Evolutionary conservation across 768 basidiomycete species (phyloP).

Genomic region (Leccinum incarnatum): DNA sequence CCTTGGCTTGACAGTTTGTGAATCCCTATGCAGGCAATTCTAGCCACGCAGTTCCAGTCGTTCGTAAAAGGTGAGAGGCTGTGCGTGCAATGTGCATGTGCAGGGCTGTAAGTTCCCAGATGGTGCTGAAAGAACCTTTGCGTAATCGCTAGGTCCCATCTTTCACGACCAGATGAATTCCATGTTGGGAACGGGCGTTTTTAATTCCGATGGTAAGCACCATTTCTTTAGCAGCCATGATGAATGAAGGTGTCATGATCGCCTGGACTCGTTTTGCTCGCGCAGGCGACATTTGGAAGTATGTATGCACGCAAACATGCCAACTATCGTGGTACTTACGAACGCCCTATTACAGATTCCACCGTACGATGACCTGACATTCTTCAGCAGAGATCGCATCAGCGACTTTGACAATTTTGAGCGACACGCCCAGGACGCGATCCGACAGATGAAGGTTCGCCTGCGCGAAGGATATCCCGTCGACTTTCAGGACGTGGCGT

Average conservation of each 20-base stretch:
- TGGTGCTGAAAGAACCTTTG: background rate
- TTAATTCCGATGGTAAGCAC: slow-evolving; percentile 39
- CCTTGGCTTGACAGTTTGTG: background rate
- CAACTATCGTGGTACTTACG: no score
- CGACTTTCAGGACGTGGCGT: slow-evolving; percentile 43
- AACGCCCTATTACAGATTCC: slow-evolving; percentile 30
- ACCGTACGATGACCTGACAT: slow-evolving; percentile 42
- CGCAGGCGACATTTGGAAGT: slow-evolving; percentile 41
- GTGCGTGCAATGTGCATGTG: background rate
- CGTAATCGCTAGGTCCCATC: slow-evolving; percentile 18
- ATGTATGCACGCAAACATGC: background rate
- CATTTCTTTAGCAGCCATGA: background rate
- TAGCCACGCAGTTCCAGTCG: slow-evolving; percentile 36
- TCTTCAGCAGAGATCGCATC: slow-evolving; percentile 39
- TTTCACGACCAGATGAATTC: slow-evolving; percentile 24
- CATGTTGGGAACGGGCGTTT: slow-evolving; percentile 38
- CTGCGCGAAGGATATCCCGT: slow-evolving; percentile 37
- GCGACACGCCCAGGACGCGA: slow-evolving; percentile 32
- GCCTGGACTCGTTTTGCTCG: background rate
- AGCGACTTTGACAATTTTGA: slow-evolving; percentile 42
- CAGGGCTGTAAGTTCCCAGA: background rate
- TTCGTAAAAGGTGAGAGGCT: slow-evolving; percentile 34
- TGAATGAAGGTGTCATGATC: background rate
- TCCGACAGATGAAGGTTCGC: slow-evolving; percentile 33
- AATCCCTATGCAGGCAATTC: slow-evolving; percentile 27